Evolutionary conservation across 2,329 filamentous ascomycete species (phyloP), one percentile per base, ranked within the genome.

Genomic region (Boeremia exigua): DNA sequence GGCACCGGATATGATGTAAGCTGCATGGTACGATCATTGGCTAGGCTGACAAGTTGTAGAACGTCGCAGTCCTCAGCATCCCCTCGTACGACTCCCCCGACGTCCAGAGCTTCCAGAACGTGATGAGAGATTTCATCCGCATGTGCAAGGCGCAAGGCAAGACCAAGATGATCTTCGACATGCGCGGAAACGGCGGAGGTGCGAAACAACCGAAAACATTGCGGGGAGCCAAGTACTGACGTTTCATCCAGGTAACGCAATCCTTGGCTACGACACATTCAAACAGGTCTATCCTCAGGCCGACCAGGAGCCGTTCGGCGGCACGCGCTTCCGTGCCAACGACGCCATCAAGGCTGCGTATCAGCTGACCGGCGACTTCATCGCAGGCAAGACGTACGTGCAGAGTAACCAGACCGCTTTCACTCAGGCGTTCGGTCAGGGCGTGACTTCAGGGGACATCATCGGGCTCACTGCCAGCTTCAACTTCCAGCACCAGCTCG

Each of bases 91-190:
- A 69, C 12, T 65, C 67, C 2, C 64, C 64, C 8, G 65, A 67
- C 10, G 60, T 63, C 2, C 66, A 71, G 51, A 64, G 69, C 4
- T 81, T 78, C 54, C 75, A 77, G 47, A 65, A 73, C 45, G 62
- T 72, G 0, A 72, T 80, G 54, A 66, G 77, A 7, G 56, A 73
- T 7, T 82, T 86, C 61, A 75, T 87, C 14, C 71, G 76, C 0
- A 72, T 76, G 36, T 79, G 79, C 11, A 78, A 79, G 37, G 59
- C 69, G 2, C 75, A 76, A 2, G 78, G 79, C 2, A 86, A 86
- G 67, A 83, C 77, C n/a, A 86, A 84, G 68, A 76, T 90, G 5
- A 78, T 90, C 28, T 82, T 90, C 55, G 88, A 90, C 59, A 66
- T 90, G 6, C 80, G 83, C 4, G 79, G 77, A 2, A 91, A 90